phyloP scores from a whole-genome alignment of 192 early-diverging fungal genomes.

The Helicostylum pulchrum region DNA sequence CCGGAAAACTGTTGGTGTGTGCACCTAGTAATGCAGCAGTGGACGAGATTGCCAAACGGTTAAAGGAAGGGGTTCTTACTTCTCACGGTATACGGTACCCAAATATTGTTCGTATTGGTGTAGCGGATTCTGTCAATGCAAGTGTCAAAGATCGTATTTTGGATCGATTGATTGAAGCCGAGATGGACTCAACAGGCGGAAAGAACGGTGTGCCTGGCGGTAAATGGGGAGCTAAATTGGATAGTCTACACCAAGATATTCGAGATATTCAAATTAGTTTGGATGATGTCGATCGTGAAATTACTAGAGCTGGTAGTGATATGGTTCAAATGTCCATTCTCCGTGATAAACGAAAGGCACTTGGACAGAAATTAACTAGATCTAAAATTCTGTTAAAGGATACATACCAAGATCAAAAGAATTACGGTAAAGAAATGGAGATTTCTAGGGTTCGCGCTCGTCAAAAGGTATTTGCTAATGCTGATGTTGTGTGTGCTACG shows the following conservation, averaged over 20 bases:
- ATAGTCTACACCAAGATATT: constrained; percentile 37
- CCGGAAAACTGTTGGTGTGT: constrained; percentile 73
- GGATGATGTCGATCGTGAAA: constrained; percentile 37
- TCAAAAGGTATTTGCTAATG: constrained; percentile 65
- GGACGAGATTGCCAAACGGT: constrained; percentile 89
- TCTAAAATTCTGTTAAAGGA: constrained; percentile 24
- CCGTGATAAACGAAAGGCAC: constrained; percentile 14
- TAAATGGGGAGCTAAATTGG: constrained; percentile 20
- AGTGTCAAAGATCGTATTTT: constrained; percentile 71
- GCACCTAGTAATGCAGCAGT: constrained; percentile 96
- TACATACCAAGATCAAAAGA: constrained; percentile 27
- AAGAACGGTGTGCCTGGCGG: background rate
- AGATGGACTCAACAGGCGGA: constrained; percentile 40
- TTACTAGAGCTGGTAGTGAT: constrained; percentile 43
- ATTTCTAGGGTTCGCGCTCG: constrained; percentile 52
- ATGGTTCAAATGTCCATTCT: constrained; percentile 16
- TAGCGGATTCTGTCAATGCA: constrained; percentile 64
- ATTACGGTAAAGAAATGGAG: constrained; percentile 33
- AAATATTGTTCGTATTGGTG: constrained; percentile 83
- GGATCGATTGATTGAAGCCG: constrained; percentile 65
- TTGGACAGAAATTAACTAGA: constrained; percentile 25
- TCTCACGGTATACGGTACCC: constrained; percentile 59
- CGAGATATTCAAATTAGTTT: constrained; percentile 39
- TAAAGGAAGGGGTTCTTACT: constrained; percentile 72
- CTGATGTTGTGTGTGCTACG: constrained; percentile 84